Conservation (phyloP, 2,329 filamentous ascomycete species). For the Truncatella angustata region DNA sequence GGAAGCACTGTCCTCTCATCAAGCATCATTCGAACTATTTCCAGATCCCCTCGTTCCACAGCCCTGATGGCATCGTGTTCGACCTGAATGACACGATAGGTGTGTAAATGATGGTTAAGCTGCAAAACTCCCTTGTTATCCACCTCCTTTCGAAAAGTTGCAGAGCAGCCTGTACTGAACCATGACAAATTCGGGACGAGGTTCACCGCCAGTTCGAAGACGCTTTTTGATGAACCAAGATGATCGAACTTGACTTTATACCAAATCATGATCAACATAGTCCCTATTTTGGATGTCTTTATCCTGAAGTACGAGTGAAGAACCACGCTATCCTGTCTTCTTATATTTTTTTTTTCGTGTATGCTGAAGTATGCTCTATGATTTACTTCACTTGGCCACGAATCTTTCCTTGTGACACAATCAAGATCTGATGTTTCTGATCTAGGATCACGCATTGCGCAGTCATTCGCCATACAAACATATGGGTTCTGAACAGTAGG, state of each 20-base stretch:
- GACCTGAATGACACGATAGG: not conserved
- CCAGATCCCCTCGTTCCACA: not conserved
- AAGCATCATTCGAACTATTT: not conserved
- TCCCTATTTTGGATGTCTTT: too few species aligned
- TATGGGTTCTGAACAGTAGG: too few species aligned
- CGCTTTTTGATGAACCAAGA: not conserved
- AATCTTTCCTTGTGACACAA: too few species aligned
- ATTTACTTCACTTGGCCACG: too few species aligned
- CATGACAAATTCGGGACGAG: conserved; percentile 14
- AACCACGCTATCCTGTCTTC: too few species aligned
- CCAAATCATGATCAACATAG: not conserved
- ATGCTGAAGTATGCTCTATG: too few species aligned
- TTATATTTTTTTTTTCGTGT: too few species aligned
- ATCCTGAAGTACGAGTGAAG: too few species aligned
- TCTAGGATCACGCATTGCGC: too few species aligned
- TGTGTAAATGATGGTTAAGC: not conserved
- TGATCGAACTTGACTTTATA: not conserved
- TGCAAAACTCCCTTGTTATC: conserved; percentile 5
- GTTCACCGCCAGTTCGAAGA: conserved; percentile 6
- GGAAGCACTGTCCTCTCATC: not conserved
- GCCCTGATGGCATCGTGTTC: not conserved
- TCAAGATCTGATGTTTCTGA: too few species aligned
- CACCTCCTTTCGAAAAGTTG: conserved; percentile 11
- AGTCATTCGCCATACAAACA: too few species aligned
- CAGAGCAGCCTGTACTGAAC: conserved; percentile 13